Percentiles rank a stretch among this genome's conserved stretches.
Conservation (phyloP, 257 asterid species). For the Datura wrightii region DNA sequence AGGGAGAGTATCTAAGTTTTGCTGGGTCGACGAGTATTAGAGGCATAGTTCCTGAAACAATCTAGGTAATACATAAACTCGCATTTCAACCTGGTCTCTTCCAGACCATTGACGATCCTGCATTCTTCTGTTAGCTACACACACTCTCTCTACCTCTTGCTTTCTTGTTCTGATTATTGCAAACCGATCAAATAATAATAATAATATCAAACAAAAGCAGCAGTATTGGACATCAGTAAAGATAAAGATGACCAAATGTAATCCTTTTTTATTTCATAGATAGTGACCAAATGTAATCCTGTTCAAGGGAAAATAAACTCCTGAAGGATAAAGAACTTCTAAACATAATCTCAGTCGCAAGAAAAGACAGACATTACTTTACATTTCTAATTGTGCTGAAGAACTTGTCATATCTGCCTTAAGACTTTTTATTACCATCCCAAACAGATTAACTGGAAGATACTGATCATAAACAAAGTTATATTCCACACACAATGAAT, state of each 20-base stretch:
- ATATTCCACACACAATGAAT: conserved; percentile 5
- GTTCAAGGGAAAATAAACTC: neutral
- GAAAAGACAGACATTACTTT: neutral
- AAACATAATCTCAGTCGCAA: neutral
- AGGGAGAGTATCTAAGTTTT: conserved; percentile 21
- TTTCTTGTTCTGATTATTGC: neutral
- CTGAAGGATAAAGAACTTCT: conserved; percentile 3
- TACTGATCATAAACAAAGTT: neutral
- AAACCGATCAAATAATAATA: neutral
- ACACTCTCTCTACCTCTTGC: conserved; percentile 12
- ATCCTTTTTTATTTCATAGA: neutral
- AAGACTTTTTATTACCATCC: neutral
- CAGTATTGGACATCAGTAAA: neutral
- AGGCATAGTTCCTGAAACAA: neutral
- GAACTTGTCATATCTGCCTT: neutral
- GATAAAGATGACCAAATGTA: conserved; percentile 10
- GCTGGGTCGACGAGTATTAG: neutral
- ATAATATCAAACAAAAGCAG: neutral
- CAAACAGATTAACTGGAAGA: conserved; percentile 1
- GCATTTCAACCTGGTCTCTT: neutral
- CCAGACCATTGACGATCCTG: neutral
- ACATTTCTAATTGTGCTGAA: neutral
- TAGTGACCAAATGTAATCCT: neutral
- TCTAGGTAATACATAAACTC: conserved; percentile 4
- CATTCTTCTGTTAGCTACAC: neutral